phyloP scores from a whole-genome alignment of 2,329 filamentous ascomycete genomes.

The Xylaria sp. region DNA sequence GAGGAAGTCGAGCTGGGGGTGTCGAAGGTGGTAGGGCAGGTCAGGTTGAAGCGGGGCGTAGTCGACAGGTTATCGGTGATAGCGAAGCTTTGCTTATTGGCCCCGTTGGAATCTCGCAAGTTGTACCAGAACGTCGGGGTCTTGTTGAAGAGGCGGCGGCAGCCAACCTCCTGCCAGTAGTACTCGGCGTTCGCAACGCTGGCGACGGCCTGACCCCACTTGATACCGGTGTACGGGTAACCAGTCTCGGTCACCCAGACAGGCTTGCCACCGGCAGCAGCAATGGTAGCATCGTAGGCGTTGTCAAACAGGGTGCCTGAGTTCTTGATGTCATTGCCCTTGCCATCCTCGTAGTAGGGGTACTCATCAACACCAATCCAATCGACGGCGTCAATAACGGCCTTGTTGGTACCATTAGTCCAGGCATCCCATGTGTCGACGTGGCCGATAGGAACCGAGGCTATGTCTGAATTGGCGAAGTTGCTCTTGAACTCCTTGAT shows the following conservation, averaged over 20 bases:
- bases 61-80: conserved; percentile 40
- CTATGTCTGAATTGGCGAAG: conserved; percentile 54
- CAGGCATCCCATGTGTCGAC: conserved; percentile 67
- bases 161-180: conserved; percentile 51
- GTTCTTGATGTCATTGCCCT: conserved; percentile 57
- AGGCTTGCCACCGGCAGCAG: conserved; percentile 63
- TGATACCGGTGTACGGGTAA: conserved; percentile 64
- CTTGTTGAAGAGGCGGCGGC: conserved; percentile 43
- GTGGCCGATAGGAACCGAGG: conserved; percentile 59
- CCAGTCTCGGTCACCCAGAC: conserved; percentile 75
- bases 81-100: conserved; percentile 42
- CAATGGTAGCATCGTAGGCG: conserved; percentile 49
- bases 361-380: conserved; percentile 65
- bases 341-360: conserved; percentile 62
- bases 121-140: conserved; percentile 52
- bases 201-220: conserved; percentile 58
- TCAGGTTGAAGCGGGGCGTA: conserved; percentile 40
- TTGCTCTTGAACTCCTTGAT: conserved; percentile 65
- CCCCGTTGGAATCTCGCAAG: conserved; percentile 49
- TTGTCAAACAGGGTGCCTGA: conserved; percentile 57
- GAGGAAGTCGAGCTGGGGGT: conserved; percentile 33
- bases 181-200: conserved; percentile 59
- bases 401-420: conserved; percentile 60
- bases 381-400: conserved; percentile 63
- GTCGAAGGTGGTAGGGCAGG: conserved; percentile 35